Evolutionary conservation across 1,284 basidiomycete species (phyloP).

Genomic region (Gastroboletus turbinatus): DNA sequence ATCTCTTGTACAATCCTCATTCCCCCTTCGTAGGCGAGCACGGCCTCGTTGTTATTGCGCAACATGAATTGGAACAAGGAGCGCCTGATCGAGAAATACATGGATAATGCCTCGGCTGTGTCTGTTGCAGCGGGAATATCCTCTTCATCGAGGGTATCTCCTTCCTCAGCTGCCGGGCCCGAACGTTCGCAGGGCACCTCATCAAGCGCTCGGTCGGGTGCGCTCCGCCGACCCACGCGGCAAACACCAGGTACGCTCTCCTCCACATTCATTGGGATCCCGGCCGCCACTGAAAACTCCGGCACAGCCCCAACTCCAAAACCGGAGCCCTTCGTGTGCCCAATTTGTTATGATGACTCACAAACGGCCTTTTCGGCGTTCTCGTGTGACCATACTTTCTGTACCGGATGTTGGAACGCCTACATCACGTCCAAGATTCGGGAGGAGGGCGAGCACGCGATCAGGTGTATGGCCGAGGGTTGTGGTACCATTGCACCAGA

Average conservation of each 20-base stretch:
- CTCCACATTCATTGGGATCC: background rate
- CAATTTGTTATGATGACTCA: conserved; percentile 87
- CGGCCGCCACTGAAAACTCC: conserved; percentile 1
- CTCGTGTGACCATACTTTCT: conserved; percentile 82
- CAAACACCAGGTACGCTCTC: conserved; percentile 30
- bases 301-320: conserved; percentile 28
- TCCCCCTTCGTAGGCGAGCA: conserved; percentile 36
- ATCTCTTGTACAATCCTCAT: background rate
- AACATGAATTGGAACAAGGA: conserved; percentile 96
- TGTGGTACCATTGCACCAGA: conserved; percentile 80
- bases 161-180: conserved; percentile 34
- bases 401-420: conserved; percentile 83
- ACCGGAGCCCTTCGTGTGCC: conserved; percentile 71
- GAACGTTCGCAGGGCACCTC: conserved; percentile 35
- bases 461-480: conserved; percentile 93
- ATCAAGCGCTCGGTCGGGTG: conserved; percentile 23
- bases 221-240: conserved; percentile 43
- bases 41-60: conserved; percentile 80
- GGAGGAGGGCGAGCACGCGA: conserved; percentile 85
- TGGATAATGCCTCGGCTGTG: conserved; percentile 80
- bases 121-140: conserved; percentile 69
- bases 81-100: conserved; percentile 91
- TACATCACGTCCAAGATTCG: conserved; percentile 87
- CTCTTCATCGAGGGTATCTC: conserved; percentile 38
- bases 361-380: conserved; percentile 63